Evolutionary conservation across 441 rosid genomes (phyloP), one percentile per base, ranked within the genome.

Genomic region (Jatropha podagrica): DNA sequence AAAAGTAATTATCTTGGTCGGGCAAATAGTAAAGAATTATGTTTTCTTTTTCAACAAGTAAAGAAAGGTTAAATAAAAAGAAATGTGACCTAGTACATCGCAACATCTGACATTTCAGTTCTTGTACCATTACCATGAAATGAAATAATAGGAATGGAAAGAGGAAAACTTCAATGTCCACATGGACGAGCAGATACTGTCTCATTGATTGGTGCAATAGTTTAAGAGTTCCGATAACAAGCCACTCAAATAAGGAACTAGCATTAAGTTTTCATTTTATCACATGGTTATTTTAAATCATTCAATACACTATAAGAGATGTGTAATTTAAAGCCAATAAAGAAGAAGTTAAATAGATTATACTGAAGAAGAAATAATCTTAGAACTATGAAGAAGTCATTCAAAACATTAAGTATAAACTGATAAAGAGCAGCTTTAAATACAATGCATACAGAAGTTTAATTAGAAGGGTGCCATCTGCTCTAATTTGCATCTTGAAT

Each of bases 41-140:
- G 6, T 55, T 0, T 20, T 32, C 52, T 12, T 48, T 48, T 48
- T 48, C 4, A 12, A 48, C 52, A 48, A 12, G 52, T 14, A 48
- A 48, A 48, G 52, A 17, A 18, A 18, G 49, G 4, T 48, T 48
- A 17, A 54, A n/a, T 2, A 32, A 32, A 32, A 32, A 32, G 51
- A 65, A 65, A 65, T 17, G 54, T 55, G 64, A 52, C 52, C 73
- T 55, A 20, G n/a, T 3, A 55, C 40, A 26, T 70, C 56, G 26
- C 18, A 40, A 38, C 26, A 17, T 18, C 7, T n/a, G 48, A 17
- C 18, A 51, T 5, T 61, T 6, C 4, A 63, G 67, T 63, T 37
- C 46, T 62, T 5, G 17, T 61, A 37, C n/a, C 42, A 52, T 59
- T 23, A 14, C 15, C 68, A 62, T 23, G 13, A 26, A 27, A 3